Percentiles rank a stretch among this genome's conserved stretches.
These are phyloP conservation scores for Malus sylvestris DNA, from an alignment of 306 rosid species.

Conservation along the genomic window DNA sequence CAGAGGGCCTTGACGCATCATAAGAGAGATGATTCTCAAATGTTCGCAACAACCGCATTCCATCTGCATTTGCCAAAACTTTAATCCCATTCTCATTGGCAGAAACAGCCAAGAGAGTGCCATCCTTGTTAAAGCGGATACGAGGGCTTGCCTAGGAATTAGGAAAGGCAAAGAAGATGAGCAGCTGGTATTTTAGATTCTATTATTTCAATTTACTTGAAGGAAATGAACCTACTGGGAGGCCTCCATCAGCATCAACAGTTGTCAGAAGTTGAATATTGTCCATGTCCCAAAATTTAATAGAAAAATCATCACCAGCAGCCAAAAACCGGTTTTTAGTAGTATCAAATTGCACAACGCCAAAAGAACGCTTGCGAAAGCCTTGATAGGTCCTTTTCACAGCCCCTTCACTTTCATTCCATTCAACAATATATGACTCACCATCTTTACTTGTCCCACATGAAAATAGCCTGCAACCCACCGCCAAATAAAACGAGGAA, in stretches of 20 bases:
- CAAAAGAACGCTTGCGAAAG: conserved; percentile 80
- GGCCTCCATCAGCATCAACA: conserved; percentile 94
- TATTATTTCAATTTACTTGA: conserved; percentile 3
- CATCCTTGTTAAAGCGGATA: conserved; percentile 95
- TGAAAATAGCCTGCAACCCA: conserved; percentile 72
- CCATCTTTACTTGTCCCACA: conserved; percentile 95
- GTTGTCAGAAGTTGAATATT: conserved; percentile 65
- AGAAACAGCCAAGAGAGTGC: conserved; percentile 86
- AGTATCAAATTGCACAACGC: conserved; percentile 88
- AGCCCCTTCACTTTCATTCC: conserved; percentile 97
- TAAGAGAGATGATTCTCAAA: conserved; percentile 66
- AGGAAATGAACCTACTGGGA: conserved; percentile 61
- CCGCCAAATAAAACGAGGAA: conserved; percentile 1
- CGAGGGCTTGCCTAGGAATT: conserved; percentile 82
- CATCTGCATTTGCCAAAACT: conserved; percentile 73
- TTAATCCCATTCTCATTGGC: conserved; percentile 86
- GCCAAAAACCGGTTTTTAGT: conserved; percentile 86
- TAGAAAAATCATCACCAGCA: conserved; percentile 91
- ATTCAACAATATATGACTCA: conserved; percentile 89
- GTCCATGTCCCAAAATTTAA: conserved; percentile 99
- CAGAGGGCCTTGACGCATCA: conserved; percentile 74
- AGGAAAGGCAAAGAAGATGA: conserved; percentile 24
- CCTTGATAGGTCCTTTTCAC: conserved; percentile 91
- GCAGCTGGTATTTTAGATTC: conserved; percentile 5
- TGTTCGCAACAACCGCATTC: conserved; percentile 49